Base-by-base conservation (phyloP, 1,284 basidiomycete species). In the Trichosporon ovoides region DNA sequence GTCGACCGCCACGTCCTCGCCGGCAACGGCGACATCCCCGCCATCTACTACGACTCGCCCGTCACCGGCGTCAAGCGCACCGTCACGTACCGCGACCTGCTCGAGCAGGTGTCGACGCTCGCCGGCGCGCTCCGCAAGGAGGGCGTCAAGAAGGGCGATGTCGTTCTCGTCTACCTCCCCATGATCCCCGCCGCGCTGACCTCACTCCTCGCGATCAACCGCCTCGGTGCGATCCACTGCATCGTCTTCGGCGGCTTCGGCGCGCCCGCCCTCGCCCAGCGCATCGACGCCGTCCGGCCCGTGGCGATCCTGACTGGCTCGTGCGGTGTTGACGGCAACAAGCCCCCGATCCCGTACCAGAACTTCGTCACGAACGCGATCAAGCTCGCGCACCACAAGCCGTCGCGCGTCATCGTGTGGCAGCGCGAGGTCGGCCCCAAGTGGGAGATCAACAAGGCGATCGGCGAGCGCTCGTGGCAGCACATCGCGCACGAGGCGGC, bases 241-340 rank as follows among this genome's bases (percentile, higher is more conserved):
- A 92, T 96, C 71, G 86, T 97, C 61, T 97, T 97, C 68, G 93
- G 94, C 50, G 93, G 94, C n/a, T 97, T 97, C 81, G 91, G 88
- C 6, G 85, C 92, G 16, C 92, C 96, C 76, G 89, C 91, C 1
- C 86, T 97, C 55, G 86, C 93, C 46, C 93, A 96, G 78, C 87
- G 94, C 55, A 83, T 91, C 38, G 82, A 85, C 58, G 93, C 97
- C 77, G 93, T 92, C 80, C 81, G 82, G 66, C 89, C 85, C 16
- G 85, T 86, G 51, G 89, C 96, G 13, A 81, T 97, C 60, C 90
- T 97, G 71, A 97, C 94, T 11, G 86, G 87, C 35, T 93, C 97
- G 63, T 67, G 62, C 54, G 67, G 66, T n/a, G 50, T 58, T 48
- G 55, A 60, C 58, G 72, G 71, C 31, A 66, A 48, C 43, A 63